A percentile compares a stretch with the other conserved stretches of the same genome.
Conservation (phyloP, 257 asterid genomes). For the Primulina huaijiensis region DNA sequence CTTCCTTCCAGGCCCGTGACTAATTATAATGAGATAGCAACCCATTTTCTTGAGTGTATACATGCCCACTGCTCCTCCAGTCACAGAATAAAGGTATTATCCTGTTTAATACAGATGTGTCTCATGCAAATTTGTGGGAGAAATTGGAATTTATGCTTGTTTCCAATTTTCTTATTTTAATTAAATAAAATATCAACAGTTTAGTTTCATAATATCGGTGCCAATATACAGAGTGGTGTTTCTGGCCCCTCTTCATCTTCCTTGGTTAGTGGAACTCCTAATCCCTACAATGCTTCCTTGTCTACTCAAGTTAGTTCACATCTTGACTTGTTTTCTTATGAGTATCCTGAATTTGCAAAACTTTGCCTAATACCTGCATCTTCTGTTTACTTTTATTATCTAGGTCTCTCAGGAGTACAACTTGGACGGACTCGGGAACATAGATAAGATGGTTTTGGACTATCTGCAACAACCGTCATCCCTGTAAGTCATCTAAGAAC, state of each 20-base stretch:
- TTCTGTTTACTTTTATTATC: constrained; percentile 8
- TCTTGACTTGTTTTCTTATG: neutral
- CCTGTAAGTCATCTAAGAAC: constrained; percentile 44
- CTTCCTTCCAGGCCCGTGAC: constrained; percentile 58
- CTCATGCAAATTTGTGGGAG: constrained; percentile 21
- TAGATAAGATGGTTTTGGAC: constrained; percentile 63
- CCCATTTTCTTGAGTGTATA: constrained; percentile 72
- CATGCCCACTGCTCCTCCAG: constrained; percentile 49
- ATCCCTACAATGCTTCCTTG: constrained; percentile 30
- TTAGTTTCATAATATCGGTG: constrained; percentile 20
- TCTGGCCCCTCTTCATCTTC: constrained; percentile 32
- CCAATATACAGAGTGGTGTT: constrained; percentile 36
- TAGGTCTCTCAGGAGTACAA: constrained; percentile 60
- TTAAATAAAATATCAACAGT: neutral
- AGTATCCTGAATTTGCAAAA: constrained; percentile 6
- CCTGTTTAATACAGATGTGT: neutral
- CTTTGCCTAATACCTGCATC: constrained; percentile 11
- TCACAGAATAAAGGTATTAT: constrained; percentile 48
- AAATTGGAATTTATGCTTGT: constrained; percentile 1
- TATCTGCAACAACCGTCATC: constrained; percentile 60
- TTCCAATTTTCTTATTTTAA: neutral
- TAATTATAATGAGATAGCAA: constrained; percentile 70
- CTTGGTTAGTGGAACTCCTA: constrained; percentile 27
- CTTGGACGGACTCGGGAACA: constrained; percentile 63
- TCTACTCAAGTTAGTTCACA: constrained; percentile 52